These are phyloP conservation scores for Primulina eburnea DNA, from an alignment of 257 asterid genomes.

Conservation along the genomic window DNA sequence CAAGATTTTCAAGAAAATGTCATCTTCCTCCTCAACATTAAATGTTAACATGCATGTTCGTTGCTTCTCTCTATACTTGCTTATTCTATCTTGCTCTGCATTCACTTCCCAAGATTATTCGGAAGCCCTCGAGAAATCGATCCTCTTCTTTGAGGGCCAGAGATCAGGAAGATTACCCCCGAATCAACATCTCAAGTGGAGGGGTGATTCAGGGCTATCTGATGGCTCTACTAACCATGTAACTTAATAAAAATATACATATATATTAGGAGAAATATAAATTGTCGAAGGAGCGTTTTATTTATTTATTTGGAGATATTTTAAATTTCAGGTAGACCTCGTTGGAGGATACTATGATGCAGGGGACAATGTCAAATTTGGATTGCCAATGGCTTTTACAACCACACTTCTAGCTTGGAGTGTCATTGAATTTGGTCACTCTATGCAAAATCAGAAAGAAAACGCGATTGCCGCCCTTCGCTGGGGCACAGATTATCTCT, in stretches of 20 bases:
- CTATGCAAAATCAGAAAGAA: constrained; percentile 46
- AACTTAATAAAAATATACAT: background rate
- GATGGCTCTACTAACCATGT: constrained; percentile 75
- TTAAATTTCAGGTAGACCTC: constrained; percentile 52
- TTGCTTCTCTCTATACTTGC: constrained; percentile 22
- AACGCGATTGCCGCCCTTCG: constrained; percentile 61
- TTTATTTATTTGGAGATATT: background rate
- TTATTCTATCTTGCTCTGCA: constrained; percentile 38
- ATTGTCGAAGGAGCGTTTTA: background rate
- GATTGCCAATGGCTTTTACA: constrained; percentile 85
- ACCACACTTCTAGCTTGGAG: constrained; percentile 82
- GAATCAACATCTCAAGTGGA: constrained; percentile 54
- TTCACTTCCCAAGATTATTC: constrained; percentile 58
- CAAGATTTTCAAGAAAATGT: constrained; percentile 27
- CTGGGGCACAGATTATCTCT: constrained; percentile 80
- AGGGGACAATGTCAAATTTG: constrained; percentile 82
- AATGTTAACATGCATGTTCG: constrained; percentile 25
- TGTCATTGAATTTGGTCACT: constrained; percentile 63
- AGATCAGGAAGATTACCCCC: constrained; percentile 73
- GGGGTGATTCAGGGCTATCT: constrained; percentile 62
- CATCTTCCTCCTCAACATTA: constrained; percentile 1
- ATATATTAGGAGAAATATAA: background rate
- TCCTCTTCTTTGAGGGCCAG: constrained; percentile 78
- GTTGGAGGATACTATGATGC: constrained; percentile 90
- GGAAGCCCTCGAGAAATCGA: constrained; percentile 62